These are phyloP conservation scores for Monosporozyma aquatica DNA, from an alignment of 805 yeast species.

Conservation along the genomic window DNA sequence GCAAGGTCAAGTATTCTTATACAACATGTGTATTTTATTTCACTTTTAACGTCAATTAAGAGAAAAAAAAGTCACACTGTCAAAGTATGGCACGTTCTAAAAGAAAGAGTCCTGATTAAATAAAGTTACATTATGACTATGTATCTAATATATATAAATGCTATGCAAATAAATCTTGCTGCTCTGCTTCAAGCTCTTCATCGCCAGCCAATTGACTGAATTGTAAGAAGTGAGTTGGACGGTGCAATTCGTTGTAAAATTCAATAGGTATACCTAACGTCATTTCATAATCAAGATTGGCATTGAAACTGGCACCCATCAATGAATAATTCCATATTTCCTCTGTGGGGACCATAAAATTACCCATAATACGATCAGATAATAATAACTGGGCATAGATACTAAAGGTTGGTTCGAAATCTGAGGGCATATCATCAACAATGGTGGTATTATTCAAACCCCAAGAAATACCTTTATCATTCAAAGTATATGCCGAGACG, in stretches of 20 bases:
- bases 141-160: too few relatives aligned
- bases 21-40: too few relatives aligned
- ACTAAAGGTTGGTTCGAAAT: constrained; percentile 54
- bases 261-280: constrained; percentile 73
- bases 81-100: too few relatives aligned
- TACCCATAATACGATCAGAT: constrained; percentile 70
- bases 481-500: constrained; percentile 53
- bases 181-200: constrained; percentile 52
- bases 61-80: too few relatives aligned
- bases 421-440: constrained; percentile 50
- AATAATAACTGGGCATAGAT: constrained; percentile 58
- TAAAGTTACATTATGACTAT: too few relatives aligned
- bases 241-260: constrained; percentile 77
- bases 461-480: constrained; percentile 68
- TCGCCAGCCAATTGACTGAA: constrained; percentile 58
- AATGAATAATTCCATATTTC: constrained; percentile 88
- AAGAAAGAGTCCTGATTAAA: not conserved
- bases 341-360: constrained; percentile 76
- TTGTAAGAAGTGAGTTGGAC: constrained; percentile 77
- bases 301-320: constrained; percentile 74
- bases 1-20: too few relatives aligned
- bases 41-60: too few relatives aligned
- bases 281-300: constrained; percentile 48
- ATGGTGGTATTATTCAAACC: constrained; percentile 54
- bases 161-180: constrained; percentile 53